A percentile compares a stretch with the other conserved stretches of the same genome.
phyloP scores from a whole-genome alignment of 2,329 filamentous ascomycete species.

The Davidsoniella neocaledoniae region DNA sequence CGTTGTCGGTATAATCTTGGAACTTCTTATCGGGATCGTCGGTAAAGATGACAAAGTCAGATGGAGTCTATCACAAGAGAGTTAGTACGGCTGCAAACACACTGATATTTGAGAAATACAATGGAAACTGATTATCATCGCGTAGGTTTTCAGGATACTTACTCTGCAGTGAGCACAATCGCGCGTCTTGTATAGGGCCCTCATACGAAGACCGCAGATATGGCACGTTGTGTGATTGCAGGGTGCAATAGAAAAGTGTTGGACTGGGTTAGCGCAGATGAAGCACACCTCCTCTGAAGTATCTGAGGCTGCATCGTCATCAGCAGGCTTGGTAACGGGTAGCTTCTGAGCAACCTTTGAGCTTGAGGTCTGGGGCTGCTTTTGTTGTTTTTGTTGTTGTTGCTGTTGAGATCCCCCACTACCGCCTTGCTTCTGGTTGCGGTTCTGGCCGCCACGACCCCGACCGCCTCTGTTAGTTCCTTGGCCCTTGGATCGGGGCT shows the following conservation, averaged over 20 bases:
- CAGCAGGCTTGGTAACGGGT: neutral
- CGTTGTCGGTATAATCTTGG: constrained; percentile 58
- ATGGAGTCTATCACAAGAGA: constrained; percentile 33
- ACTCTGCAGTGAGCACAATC: constrained; percentile 92
- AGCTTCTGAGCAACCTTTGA: constrained; percentile 4
- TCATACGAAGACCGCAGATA: constrained; percentile 80
- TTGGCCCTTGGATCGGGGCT: constrained; percentile 1
- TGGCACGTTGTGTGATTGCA: constrained; percentile 97
- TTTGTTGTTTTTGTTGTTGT: neutral
- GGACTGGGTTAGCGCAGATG: constrained; percentile 84
- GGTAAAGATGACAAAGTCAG: constrained; percentile 78
- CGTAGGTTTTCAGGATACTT: constrained; percentile 21
- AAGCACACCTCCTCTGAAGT: constrained; percentile 65
- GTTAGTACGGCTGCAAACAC: constrained; percentile 14
- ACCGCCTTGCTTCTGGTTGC: neutral
- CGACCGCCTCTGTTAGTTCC: neutral
- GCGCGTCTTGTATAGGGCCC: constrained; percentile 90
- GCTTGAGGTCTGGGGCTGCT: neutral
- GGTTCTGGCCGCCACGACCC: neutral
- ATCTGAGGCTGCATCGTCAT: constrained; percentile 6
- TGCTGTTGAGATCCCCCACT: neutral
- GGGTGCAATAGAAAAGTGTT: constrained; percentile 74
- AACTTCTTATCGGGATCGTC: constrained; percentile 68
- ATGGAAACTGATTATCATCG: neutral
- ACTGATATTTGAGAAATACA: neutral